Evolutionary conservation across 2,329 filamentous ascomycete species (phyloP), one percentile per base, ranked within the genome.

Genomic region (Aspergillus tubingensis): DNA sequence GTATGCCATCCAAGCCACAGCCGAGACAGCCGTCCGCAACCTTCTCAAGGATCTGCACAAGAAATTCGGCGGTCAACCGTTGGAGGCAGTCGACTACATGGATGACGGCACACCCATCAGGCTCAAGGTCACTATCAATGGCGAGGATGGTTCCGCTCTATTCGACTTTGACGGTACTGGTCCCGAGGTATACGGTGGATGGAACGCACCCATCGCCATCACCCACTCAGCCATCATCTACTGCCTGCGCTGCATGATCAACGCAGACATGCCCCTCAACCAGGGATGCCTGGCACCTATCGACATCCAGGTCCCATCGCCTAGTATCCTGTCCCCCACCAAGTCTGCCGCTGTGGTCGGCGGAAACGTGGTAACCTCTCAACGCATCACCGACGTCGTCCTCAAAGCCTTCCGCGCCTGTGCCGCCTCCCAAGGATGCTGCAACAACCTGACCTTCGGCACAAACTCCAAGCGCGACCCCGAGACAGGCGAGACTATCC

Each of bases 171-270:
- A 81, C 0, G 91, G 91, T 19, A 95, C 91, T 0, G 91, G 91
- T 0, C 87, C 89, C 0, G 90, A 95, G 75, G 89, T 92, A 1
- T 91, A 91, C 68, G 90, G 82, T 47, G 93, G 92, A 68, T 88
- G 88, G 75, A 95, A 95, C 69, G 91, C 91, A 0, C 91, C 91
- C 0, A 85, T 91, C 75, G 91, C 91, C 3, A 90, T 95, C 51
- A 93, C 90, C 0, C 92, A 91, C 77, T 90, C 86, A 38, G 91
- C 91, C 53, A 93, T 95, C 70, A 94, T 95, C 71, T 96, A 96
- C 81, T 92, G 89, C 68, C 82, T 96, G 11, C 87, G 91, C 49
- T 91, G 88, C 69, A 83, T 96, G 60, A 92, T 96, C 68, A 87
- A 85, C 39, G 86, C 91, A 65, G 90, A 94, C 67, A 93, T 96